Conservation (phyloP, 2,329 filamentous ascomycete species). For the Thelonectria olida region DNA sequence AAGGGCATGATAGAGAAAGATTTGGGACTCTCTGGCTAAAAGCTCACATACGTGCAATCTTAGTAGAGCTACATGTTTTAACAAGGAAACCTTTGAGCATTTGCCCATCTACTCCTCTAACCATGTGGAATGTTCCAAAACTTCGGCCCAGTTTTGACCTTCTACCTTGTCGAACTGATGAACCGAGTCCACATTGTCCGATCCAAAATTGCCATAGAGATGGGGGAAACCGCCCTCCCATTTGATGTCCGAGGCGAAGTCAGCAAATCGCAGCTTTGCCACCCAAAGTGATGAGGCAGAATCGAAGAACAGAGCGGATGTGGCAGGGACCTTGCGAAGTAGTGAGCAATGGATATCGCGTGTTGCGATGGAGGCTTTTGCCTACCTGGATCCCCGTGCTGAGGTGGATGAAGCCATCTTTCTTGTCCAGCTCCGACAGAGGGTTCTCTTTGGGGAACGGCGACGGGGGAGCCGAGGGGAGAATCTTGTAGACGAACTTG, state of each 20-base stretch:
- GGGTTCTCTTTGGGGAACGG: constrained; percentile 65
- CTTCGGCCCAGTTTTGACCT: constrained; percentile 57
- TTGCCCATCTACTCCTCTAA: constrained; percentile 44
- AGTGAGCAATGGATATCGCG: background rate
- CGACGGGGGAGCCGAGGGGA: constrained; percentile 60
- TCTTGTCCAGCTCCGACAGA: constrained; percentile 66
- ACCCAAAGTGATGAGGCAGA: constrained; percentile 54
- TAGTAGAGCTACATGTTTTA: no score
- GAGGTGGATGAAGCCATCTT: constrained; percentile 70
- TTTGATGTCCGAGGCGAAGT: constrained; percentile 54
- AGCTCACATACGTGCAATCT: no score
- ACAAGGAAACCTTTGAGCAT: no score
- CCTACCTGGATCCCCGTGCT: constrained; percentile 64
- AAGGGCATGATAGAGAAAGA: constrained; percentile 88
- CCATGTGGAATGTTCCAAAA: constrained; percentile 52
- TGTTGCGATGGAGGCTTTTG: background rate
- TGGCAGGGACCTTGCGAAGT: constrained; percentile 52
- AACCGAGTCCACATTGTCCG: constrained; percentile 57
- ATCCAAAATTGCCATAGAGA: constrained; percentile 67
- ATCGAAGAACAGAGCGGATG: constrained; percentile 56
- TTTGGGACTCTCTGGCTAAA: constrained; percentile 53
- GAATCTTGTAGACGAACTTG: constrained; percentile 68
- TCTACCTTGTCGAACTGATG: constrained; percentile 56
- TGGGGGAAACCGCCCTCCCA: constrained; percentile 70
- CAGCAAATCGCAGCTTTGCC: constrained; percentile 61